phyloP scores from a whole-genome alignment of 768 basidiomycete genomes.

The Termitomyces bulborhizus region DNA sequence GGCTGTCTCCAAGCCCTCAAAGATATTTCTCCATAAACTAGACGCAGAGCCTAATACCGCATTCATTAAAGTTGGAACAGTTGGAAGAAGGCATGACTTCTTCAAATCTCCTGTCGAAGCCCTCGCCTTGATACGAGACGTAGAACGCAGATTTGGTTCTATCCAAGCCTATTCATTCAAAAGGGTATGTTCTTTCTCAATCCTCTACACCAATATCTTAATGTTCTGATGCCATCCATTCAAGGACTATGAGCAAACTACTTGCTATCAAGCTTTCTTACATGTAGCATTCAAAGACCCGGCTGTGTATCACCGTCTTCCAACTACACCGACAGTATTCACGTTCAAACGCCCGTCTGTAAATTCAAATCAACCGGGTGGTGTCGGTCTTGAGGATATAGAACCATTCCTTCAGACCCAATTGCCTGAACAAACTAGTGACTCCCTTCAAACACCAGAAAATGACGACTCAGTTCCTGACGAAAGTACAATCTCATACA shows the following conservation, averaged over 20 bases:
- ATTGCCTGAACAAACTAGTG: conserved; percentile 8
- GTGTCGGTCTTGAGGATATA: conserved; percentile 31
- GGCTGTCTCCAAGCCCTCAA: conserved; percentile 1
- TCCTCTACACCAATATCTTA: not conserved
- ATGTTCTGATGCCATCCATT: not conserved
- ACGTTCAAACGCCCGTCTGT: conserved; percentile 20
- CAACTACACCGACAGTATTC: conserved; percentile 19
- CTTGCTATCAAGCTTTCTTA: conserved; percentile 35
- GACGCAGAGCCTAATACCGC: not conserved
- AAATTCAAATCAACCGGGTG: conserved; percentile 18
- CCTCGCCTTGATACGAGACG: conserved; percentile 42
- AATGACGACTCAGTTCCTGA: not conserved
- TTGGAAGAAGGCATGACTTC: conserved; percentile 8
- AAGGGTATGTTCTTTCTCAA: conserved; percentile 26
- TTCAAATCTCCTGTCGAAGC: conserved; percentile 44
- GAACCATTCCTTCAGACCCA: conserved; percentile 15
- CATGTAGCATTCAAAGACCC: conserved; percentile 41
- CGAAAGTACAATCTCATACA: not conserved
- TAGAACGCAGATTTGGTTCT: conserved; percentile 51
- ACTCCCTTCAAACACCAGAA: conserved; percentile 3
- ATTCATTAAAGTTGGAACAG: not conserved
- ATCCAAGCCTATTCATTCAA: conserved; percentile 36
- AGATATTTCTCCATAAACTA: conserved; percentile 13
- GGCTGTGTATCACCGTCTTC: conserved; percentile 31
- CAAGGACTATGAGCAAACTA: conserved; percentile 43